These are phyloP conservation scores for Austropuccinia psidii DNA, from an alignment of 1,284 basidiomycete genomes.

Conservation along the genomic window DNA sequence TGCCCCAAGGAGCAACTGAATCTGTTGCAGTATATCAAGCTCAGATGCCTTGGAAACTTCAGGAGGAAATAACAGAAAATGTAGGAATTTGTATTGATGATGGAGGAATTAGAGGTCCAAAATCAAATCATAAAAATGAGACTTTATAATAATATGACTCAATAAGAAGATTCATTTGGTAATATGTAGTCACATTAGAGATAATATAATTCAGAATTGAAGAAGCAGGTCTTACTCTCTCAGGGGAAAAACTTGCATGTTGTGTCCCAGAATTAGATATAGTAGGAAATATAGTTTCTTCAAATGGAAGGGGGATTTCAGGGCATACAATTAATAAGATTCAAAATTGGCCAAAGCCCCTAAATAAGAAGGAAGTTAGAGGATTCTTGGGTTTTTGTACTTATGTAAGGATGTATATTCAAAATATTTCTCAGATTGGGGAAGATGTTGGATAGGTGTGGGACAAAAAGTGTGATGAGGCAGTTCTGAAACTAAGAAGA, in stretches of 20 bases:
- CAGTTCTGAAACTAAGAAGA: not conserved
- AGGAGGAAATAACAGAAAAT: not conserved
- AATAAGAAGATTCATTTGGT: not conserved
- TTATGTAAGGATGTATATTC: no score
- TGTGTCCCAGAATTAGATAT: not conserved
- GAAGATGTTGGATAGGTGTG: not conserved
- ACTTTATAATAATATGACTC: not conserved
- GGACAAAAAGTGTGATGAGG: not conserved
- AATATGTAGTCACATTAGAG: not conserved
- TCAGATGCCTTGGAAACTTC: not conserved
- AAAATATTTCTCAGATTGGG: no score
- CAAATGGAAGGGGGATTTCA: not conserved
- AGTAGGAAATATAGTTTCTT: not conserved
- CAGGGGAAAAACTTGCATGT: not conserved
- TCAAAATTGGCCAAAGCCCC: not conserved
- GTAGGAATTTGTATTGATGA: not conserved
- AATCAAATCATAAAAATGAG: not conserved
- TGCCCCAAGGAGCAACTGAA: not conserved
- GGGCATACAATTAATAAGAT: not conserved
- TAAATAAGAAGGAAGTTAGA: not conserved
- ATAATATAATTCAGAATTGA: conserved; percentile 4
- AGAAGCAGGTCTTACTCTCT: not conserved
- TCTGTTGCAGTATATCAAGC: not conserved
- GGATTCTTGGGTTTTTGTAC: not conserved
- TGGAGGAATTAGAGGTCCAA: not conserved